Conservation (phyloP, 169 alveolate genomes). For the Plasmodium inui region DNA sequence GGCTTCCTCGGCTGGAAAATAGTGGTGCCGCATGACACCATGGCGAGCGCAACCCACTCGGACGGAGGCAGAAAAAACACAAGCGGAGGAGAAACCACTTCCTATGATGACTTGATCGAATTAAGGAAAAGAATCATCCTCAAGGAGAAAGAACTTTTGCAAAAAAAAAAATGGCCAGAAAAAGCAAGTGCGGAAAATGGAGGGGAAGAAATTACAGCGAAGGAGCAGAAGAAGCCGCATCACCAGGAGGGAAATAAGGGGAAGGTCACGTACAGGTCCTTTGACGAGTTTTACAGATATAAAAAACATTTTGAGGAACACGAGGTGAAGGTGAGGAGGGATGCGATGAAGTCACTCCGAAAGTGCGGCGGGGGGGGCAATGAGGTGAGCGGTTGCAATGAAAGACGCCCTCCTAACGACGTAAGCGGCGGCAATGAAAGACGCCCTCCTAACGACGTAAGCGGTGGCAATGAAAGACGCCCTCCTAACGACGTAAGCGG, state of each 20-base stretch:
- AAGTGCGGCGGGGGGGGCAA: neutral
- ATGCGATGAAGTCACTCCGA: constrained; percentile 6
- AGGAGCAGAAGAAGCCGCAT: neutral
- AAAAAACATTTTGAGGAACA: constrained; percentile 58
- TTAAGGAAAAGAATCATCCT: constrained; percentile 30
- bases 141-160: constrained; percentile 49
- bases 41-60: neutral
- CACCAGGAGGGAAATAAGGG: neutral
- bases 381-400: neutral
- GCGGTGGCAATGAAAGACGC: too few relatives aligned
- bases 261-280: constrained; percentile 44
- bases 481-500: neutral
- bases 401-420: too few relatives aligned
- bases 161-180: neutral
- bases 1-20: neutral
- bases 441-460: neutral
- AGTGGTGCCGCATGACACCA: neutral
- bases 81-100: neutral
- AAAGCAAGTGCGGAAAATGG: neutral
- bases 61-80: neutral
- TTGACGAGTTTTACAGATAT: constrained; percentile 70
- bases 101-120: constrained; percentile 28
- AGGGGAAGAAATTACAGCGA: neutral
- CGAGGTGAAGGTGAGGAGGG: constrained; percentile 36
- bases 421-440: neutral